These are phyloP conservation scores for Haberlea rhodopensis DNA, from an alignment of 257 asterid species.

Conservation along the genomic window DNA sequence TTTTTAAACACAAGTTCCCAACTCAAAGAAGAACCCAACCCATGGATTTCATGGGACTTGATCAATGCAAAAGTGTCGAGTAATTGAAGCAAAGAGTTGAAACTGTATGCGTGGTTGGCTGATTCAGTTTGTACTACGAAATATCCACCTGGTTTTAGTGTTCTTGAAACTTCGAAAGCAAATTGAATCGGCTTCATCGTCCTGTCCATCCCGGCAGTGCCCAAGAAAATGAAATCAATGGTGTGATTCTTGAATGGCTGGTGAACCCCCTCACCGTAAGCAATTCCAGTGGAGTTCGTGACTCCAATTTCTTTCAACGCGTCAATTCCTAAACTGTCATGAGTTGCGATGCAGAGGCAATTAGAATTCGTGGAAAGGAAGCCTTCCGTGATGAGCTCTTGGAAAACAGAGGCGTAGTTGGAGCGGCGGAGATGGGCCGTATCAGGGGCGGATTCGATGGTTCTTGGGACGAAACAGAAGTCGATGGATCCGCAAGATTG, in stretches of 20 bases:
- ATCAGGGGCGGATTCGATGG: constrained; percentile 12
- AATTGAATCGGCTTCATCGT: constrained; percentile 36
- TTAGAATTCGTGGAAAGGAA: constrained; percentile 38
- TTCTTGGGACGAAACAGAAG: constrained; percentile 36
- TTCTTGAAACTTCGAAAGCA: constrained; percentile 49
- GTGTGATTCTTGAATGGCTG: constrained; percentile 35
- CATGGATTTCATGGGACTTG: constrained; percentile 37
- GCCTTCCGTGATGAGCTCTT: constrained; percentile 44
- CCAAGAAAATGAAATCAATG: constrained; percentile 52
- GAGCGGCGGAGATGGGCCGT: constrained; percentile 26
- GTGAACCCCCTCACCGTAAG: constrained; percentile 20
- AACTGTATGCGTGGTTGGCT: constrained; percentile 47
- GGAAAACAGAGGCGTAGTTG: constrained; percentile 48
- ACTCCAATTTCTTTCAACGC: constrained; percentile 55
- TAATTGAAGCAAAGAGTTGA: constrained; percentile 41
- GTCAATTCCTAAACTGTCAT: constrained; percentile 34
- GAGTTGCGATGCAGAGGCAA: constrained; percentile 47
- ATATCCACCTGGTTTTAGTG: constrained; percentile 50
- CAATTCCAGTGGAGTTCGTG: constrained; percentile 37
- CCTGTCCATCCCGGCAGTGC: constrained; percentile 38
- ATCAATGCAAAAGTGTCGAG: constrained; percentile 40
- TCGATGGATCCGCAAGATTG: constrained; percentile 39
- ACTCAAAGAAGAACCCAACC: constrained; percentile 31
- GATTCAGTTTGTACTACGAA: constrained; percentile 45
- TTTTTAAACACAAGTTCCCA: constrained; percentile 45